Percentiles rank a stretch among this genome's conserved stretches.
These are phyloP conservation scores for Wickerhamiella kurtzmanii DNA, from an alignment of 805 yeast genomes.

Conservation along the genomic window DNA sequence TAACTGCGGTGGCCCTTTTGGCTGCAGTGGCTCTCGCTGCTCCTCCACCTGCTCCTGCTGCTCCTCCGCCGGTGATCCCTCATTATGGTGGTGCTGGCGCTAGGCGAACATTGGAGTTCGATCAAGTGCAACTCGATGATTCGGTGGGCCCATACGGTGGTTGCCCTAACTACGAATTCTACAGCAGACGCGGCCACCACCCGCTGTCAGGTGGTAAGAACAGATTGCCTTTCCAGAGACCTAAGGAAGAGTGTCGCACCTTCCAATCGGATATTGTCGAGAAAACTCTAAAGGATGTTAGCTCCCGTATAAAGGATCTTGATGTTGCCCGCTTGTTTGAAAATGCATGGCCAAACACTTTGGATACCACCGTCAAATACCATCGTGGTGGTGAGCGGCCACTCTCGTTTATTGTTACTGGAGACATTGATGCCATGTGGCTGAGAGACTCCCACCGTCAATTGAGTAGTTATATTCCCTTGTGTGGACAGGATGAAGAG, in stretches of 20 bases:
- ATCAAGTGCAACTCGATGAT: too few species aligned
- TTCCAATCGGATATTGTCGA: conserved; percentile 55
- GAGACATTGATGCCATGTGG: conserved; percentile 93
- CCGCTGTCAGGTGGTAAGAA: conserved; percentile 49
- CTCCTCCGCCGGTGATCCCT: not conserved
- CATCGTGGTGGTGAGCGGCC: conserved; percentile 32
- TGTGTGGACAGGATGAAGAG: conserved; percentile 37
- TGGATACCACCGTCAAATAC: conserved; percentile 79
- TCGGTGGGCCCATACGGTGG: not conserved
- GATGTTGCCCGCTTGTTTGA: conserved; percentile 68
- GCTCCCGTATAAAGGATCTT: conserved; percentile 35
- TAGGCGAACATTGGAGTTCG: too few species aligned
- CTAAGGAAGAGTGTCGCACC: conserved; percentile 58
- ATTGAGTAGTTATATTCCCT: conserved; percentile 56
- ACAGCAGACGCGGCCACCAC: conserved; percentile 39
- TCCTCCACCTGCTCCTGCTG: not conserved
- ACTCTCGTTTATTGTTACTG: conserved; percentile 71
- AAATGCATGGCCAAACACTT: conserved; percentile 73
- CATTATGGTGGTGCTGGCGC: not conserved
- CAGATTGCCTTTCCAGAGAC: conserved; percentile 61
- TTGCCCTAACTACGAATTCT: conserved; percentile 54
- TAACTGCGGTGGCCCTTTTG: too few species aligned
- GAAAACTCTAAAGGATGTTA: conserved; percentile 39
- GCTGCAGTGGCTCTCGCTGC: not conserved
- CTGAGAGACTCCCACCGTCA: conserved; percentile 78